These are phyloP conservation scores for Cytospora leucostoma DNA, from an alignment of 2,329 filamentous ascomycete species.

Conservation along the genomic window DNA sequence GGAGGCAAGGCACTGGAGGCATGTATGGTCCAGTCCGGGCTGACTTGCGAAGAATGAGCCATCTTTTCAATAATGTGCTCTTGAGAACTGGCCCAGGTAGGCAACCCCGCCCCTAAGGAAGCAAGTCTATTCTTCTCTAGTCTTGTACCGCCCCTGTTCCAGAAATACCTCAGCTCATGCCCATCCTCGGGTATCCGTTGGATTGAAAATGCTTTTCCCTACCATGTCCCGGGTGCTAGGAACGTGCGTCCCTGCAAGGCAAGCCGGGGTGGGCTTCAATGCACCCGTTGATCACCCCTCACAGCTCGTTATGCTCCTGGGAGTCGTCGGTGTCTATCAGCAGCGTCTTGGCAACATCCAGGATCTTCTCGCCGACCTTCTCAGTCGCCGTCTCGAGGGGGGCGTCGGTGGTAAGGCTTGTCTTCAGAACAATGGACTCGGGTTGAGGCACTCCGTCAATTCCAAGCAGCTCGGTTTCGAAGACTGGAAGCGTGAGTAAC, in stretches of 20 bases:
- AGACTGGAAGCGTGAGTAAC: conserved; percentile 54
- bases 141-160: not conserved
- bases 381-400: conserved; percentile 39
- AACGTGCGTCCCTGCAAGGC: not conserved
- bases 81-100: not conserved
- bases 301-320: conserved; percentile 64
- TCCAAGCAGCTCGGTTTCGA: conserved; percentile 86
- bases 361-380: conserved; percentile 50
- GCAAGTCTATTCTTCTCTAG: not conserved
- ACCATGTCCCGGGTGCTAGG: not conserved
- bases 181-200: not conserved
- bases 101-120: not conserved
- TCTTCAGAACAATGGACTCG: conserved; percentile 48
- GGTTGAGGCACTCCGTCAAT: conserved; percentile 71
- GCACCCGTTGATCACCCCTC: conserved; percentile 28
- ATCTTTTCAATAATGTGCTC: not conserved
- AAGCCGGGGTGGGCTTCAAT: not conserved
- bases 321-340: conserved; percentile 50
- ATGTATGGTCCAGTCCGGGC: too few relatives aligned
- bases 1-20: too few relatives aligned
- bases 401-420: conserved; percentile 33
- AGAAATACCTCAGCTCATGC: not conserved
- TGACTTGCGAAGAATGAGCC: too few relatives aligned
- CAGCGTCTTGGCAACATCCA: conserved; percentile 54
- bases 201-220: not conserved